Conservation (phyloP, 257 asterid genomes). For the Datura wrightii region DNA sequence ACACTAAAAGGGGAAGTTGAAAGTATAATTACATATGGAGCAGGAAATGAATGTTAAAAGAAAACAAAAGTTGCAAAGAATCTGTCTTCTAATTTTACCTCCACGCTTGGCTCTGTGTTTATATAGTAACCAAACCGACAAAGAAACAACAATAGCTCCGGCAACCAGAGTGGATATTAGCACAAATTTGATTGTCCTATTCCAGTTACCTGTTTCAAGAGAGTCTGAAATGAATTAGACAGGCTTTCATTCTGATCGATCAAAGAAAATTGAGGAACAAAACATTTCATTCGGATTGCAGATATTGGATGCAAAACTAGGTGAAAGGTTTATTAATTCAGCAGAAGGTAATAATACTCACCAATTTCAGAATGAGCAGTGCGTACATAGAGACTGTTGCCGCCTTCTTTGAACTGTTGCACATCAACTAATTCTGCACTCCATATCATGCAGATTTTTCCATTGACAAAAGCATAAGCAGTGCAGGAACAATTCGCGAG, state of each 20-base stretch:
- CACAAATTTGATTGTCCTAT: conserved; percentile 37
- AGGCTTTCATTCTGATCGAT: too few relatives aligned
- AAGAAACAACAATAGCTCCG: conserved; percentile 47
- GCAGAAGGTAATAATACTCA: conserved; percentile 26
- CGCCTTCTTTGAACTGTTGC: conserved; percentile 56
- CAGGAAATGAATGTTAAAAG: background rate
- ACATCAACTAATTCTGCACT: conserved; percentile 61
- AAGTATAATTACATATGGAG: background rate
- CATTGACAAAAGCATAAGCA: conserved; percentile 64
- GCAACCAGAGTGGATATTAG: conserved; percentile 39
- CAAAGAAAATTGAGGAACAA: too few relatives aligned
- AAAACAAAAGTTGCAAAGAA: background rate
- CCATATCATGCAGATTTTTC: conserved; percentile 78
- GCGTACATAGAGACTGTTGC: conserved; percentile 58
- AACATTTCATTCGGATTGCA: too few relatives aligned
- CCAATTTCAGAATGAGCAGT: conserved; percentile 65
- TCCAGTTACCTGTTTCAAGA: conserved; percentile 42
- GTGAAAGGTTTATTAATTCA: background rate
- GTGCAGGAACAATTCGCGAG: conserved; percentile 68
- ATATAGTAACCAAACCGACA: conserved; percentile 50
- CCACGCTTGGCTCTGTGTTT: conserved; percentile 37
- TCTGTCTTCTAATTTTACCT: conserved; percentile 43
- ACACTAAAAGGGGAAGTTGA: conserved; percentile 34
- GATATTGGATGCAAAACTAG: too few relatives aligned
- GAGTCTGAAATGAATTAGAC: background rate